phyloP scores from a whole-genome alignment of 176 grass and related monocot genomes.

The Oryza australiensis region DNA sequence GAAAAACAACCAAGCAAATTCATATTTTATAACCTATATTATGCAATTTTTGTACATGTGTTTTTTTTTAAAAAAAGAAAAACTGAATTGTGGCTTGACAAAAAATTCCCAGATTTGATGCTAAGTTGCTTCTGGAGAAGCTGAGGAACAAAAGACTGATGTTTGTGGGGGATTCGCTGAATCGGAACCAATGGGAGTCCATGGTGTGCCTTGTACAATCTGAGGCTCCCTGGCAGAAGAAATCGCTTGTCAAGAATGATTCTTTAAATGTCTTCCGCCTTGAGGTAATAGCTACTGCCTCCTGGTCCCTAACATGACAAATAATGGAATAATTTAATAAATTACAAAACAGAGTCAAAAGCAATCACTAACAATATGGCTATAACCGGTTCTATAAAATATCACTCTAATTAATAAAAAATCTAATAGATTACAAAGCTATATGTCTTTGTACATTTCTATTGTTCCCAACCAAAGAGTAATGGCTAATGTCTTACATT shows the following conservation, averaged over 20 bases:
- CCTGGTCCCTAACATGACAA: not conserved
- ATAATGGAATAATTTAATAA: not conserved
- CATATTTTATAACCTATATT: not conserved
- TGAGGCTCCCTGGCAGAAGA: conserved; percentile 53
- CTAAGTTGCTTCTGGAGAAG: conserved; percentile 57
- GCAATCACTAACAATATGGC: not conserved
- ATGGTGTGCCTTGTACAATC: conserved; percentile 78
- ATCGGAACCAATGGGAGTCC: conserved; percentile 84
- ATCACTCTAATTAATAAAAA: conserved; percentile 1
- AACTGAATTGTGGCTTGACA: conserved; percentile 10
- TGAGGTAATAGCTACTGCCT: conserved; percentile 36
- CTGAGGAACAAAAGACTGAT: conserved; percentile 67
- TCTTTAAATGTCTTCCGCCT: conserved; percentile 68
- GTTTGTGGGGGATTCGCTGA: conserved; percentile 80
- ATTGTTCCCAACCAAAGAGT: not conserved
- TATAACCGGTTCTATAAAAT: conserved; percentile 14
- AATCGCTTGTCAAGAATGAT: conserved; percentile 68
- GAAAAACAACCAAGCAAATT: not conserved
- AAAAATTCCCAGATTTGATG: conserved; percentile 49
- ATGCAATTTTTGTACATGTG: not conserved
- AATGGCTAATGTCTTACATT: not conserved
- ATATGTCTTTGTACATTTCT: not conserved
- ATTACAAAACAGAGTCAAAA: not conserved
- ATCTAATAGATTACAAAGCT: not conserved
- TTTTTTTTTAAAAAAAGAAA: not conserved